Evolutionary conservation across 768 basidiomycete genomes (phyloP), one percentile per base, ranked within the genome.

Genomic region (Podaxis carcinomalis): DNA sequence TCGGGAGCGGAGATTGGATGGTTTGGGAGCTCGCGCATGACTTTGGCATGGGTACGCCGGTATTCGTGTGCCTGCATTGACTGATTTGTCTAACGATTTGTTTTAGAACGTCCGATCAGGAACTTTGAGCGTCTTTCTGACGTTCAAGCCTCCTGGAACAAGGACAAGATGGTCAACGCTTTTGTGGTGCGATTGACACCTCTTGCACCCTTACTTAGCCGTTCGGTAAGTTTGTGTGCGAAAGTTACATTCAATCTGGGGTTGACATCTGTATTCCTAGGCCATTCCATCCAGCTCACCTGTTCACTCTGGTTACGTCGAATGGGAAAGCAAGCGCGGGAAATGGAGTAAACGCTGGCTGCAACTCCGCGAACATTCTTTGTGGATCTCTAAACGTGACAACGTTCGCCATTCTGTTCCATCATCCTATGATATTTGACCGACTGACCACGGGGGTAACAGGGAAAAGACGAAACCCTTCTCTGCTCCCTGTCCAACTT

Each of bases 261-360:
- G 32, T 64, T 64, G 61, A 64, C 65, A 23, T 64, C 56, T 49
- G 52, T 47, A n/a, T 32, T 32, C 32, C 32, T 56, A 76, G 76
- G 74, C 74, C 55, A 75, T 77, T 16, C 80, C 77, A 19, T 73
- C 80, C n/a, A 79, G 74, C 63, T 74, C 81, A 25, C 78, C 82
- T 5, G 74, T 71, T 21, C 72, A 77, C 68, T 75, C 77, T 39
- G 78, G 89, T 5, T 94, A 87, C 68, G 85, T 98, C 25, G 92
- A 98, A 71, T 91, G 87, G 83, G 93, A 96, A 76, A 79, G 78
- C 49, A 98, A 96, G 75, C 85, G 89, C 62, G 94, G 94, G 37
- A 97, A 97, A 73, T 99, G 96, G 97, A 88, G 79, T 59, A 98
- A 98, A 74, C 84, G 93, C 36, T 95, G 88, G 85, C 78, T 99